Conservation (phyloP, 73 alveolate species). For the Tetrahymena malaccensis region DNA sequence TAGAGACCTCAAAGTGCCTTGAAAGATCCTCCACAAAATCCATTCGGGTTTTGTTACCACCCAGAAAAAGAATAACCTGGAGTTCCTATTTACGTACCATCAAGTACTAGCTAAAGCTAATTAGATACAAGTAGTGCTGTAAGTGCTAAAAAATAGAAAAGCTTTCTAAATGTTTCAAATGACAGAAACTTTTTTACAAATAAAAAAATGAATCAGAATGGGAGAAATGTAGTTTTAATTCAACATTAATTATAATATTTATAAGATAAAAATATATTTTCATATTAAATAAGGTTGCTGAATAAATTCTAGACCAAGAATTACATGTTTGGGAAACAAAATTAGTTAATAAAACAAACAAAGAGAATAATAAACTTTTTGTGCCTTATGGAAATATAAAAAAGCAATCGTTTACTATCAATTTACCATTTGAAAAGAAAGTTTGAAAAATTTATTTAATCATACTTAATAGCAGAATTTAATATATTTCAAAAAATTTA, state of each 20-base stretch:
- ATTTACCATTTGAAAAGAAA: neutral
- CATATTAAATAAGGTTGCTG: neutral
- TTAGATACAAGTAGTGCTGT: neutral
- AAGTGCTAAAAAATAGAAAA: neutral
- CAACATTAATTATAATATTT: neutral
- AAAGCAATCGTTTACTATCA: neutral
- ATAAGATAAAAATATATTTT: neutral
- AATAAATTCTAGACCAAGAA: neutral
- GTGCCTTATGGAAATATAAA: neutral
- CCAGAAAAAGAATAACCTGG: neutral
- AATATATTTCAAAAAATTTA: too few species aligned
- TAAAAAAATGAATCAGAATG: neutral
- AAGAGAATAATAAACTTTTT: neutral
- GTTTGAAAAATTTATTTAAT: neutral
- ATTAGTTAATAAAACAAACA: neutral
- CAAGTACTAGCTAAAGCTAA: neutral
- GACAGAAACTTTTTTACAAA: neutral
- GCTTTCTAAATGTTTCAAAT: neutral
- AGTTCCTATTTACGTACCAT: neutral
- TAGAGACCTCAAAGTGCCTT: neutral
- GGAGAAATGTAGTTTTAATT: neutral
- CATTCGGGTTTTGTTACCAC: neutral
- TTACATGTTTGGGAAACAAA: neutral
- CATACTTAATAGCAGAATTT: too few species aligned
- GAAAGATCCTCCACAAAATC: neutral